Evolutionary conservation across 1,284 basidiomycete genomes (phyloP), one percentile per base, ranked within the genome.

Genomic region (Sutorius eximius): DNA sequence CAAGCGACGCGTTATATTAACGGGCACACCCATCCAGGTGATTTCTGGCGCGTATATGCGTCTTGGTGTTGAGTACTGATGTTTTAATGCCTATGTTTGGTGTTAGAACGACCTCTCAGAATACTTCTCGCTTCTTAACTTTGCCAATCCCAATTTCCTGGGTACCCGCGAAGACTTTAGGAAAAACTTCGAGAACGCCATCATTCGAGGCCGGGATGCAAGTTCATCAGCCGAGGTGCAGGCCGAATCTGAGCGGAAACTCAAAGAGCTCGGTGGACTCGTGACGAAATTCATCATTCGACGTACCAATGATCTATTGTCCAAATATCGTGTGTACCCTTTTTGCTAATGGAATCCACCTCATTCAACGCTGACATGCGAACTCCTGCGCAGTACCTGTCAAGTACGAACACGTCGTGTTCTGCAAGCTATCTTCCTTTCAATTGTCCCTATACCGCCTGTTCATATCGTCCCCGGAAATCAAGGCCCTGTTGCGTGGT

Each of bases 331-430:
- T 95, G 58, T 61, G 93, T 84, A 36, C 33, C 49, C 18, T 41
- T 52, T 46, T 49, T 30, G 45, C 24, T 24, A 20, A 15, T 16
- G 15, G 29, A 32, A 48, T 22, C 22, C 16, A 33, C 16, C 2
- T 3, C 24, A 53, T 45, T 10, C 52, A 16, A 47, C 40, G 37
- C 51, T 61, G 49, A 55, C 42, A 36, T n/a, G 46, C 52, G 49
- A 44, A 65, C 30, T 32, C 52, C 22, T 29, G 47, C 24, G 10
- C 51, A 97, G 95, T 99, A 42, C 96, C 96, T 4, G 93, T 99
- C 76, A 99, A 99, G 72, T 98, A 99, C 76, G 96, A 99, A 73
- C 95, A 98, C 59, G 97, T 99, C 61, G 97, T 99, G 1, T 99
- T 99, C 74, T 98, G 96, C 72, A 81, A 85, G 45, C 83, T 95